These are phyloP conservation scores for Yamadazyma tumulicola DNA, from an alignment of 805 yeast species.

Conservation along the genomic window DNA sequence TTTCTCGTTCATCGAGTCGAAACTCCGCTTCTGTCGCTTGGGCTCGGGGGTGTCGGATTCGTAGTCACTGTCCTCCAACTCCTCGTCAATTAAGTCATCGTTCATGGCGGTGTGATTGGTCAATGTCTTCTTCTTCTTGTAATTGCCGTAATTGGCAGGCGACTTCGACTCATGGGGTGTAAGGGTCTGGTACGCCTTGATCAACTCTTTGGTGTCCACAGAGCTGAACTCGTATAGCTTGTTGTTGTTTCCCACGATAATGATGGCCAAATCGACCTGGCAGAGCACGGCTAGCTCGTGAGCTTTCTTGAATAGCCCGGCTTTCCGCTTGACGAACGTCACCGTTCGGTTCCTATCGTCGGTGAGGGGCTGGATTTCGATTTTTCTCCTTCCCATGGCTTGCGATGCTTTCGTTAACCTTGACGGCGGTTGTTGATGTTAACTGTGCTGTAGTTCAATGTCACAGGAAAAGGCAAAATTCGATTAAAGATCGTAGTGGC, in stretches of 20 bases:
- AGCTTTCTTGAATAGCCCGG: conserved; percentile 87
- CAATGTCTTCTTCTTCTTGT: conserved; percentile 36
- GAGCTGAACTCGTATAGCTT: conserved; percentile 83
- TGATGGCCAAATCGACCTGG: conserved; percentile 88
- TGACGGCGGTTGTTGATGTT: too few species aligned
- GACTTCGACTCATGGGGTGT: conserved; percentile 55
- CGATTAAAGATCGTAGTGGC: too few species aligned
- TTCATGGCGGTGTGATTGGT: conserved; percentile 5
- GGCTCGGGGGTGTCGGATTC: conserved; percentile 35
- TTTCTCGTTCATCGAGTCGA: conserved; percentile 5
- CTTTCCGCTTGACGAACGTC: conserved; percentile 90
- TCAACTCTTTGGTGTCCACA: conserved; percentile 46
- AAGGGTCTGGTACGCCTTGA: conserved; percentile 19
- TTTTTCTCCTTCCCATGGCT: conserved; percentile 95
- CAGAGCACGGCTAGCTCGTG: conserved; percentile 86
- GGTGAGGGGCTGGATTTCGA: conserved; percentile 83
- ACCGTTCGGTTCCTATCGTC: conserved; percentile 85
- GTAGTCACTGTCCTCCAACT: conserved; percentile 30
- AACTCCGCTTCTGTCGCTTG: conserved; percentile 23
- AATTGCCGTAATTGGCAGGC: conserved; percentile 66
- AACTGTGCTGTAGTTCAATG: too few species aligned
- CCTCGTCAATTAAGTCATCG: conserved; percentile 19
- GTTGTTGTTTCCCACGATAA: conserved; percentile 78
- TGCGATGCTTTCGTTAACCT: too few species aligned
- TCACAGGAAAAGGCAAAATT: too few species aligned